Evolutionary conservation across 345 rosid species (phyloP).

Genomic region (Trapa incisa): DNA sequence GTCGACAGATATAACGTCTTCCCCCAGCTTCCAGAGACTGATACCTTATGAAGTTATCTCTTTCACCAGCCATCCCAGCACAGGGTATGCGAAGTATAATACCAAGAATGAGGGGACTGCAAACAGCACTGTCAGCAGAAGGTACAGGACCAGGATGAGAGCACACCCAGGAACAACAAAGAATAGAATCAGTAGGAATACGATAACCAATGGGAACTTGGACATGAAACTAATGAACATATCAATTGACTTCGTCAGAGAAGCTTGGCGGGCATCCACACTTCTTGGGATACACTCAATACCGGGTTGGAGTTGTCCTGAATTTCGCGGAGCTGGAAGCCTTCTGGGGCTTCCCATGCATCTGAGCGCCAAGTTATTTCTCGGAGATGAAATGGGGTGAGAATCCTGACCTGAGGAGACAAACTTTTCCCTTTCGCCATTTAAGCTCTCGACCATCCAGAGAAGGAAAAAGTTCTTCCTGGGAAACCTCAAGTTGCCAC

Average conservation of each 20-base stretch:
- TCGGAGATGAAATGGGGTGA: conserved; percentile 13
- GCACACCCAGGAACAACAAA: conserved; percentile 31
- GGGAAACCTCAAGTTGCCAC: conserved; percentile 28
- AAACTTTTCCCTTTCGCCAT: conserved; percentile 17
- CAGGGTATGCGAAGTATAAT: conserved; percentile 27
- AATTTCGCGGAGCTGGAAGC: conserved; percentile 6
- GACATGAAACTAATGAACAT: conserved; percentile 25
- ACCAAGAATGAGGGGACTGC: conserved; percentile 34
- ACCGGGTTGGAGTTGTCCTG: neutral
- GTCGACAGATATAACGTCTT: neutral
- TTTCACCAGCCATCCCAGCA: conserved; percentile 32
- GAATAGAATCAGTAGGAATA: conserved; percentile 28
- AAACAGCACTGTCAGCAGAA: conserved; percentile 27
- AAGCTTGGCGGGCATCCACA: conserved; percentile 13
- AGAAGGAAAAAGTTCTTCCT: conserved; percentile 33
- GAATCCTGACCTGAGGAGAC: conserved; percentile 15
- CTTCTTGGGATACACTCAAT: conserved; percentile 2
- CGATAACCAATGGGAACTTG: conserved; percentile 27
- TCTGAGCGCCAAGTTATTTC: conserved; percentile 7
- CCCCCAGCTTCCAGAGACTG: neutral
- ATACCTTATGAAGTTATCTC: conserved; percentile 15
- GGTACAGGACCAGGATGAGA: conserved; percentile 24
- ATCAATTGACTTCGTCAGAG: conserved; percentile 24
- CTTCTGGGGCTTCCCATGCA: conserved; percentile 8
- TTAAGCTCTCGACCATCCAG: conserved; percentile 41